A percentile compares a stretch with the other conserved stretches of the same genome.
Evolutionary conservation across 2,329 filamentous ascomycete species (phyloP).

Genomic region (Purpureocillium lavendulum): DNA sequence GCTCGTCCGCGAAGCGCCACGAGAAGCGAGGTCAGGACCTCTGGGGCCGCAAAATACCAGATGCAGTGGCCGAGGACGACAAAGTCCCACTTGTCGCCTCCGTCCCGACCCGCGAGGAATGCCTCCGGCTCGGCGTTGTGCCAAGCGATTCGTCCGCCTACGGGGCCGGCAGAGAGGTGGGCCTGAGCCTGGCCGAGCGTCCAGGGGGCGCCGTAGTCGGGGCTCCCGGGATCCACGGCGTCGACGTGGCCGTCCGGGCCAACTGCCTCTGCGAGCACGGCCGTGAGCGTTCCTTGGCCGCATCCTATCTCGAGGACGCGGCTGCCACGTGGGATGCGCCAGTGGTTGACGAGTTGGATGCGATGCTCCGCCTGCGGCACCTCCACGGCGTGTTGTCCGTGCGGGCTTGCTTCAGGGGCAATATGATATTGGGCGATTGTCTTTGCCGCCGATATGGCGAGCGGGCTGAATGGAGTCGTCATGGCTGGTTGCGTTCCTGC

Average conservation of each 20-base stretch:
- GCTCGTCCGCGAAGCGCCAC: constrained; percentile 12
- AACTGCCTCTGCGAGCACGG: constrained; percentile 39
- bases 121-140: constrained; percentile 25
- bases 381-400: constrained; percentile 9
- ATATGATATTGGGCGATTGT: no score
- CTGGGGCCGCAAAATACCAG: constrained; percentile 42
- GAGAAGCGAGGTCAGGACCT: constrained; percentile 14
- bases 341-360: constrained; percentile 23
- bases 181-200: constrained; percentile 40
- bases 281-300: constrained; percentile 50
- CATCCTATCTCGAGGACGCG: constrained; percentile 49
- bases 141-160: constrained; percentile 36
- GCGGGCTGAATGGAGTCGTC: no score
- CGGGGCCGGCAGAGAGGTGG: constrained; percentile 27
- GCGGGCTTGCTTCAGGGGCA: no score
- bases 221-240: constrained; percentile 42
- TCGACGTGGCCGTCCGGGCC: constrained; percentile 34
- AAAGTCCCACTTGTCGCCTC: constrained; percentile 26
- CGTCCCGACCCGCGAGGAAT: constrained; percentile 18
- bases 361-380: constrained; percentile 24
- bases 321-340: constrained; percentile 26
- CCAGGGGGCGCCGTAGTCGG: constrained; percentile 40
- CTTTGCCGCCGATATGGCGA: no score
- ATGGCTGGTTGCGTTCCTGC: no score
- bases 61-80: constrained; percentile 41